These are phyloP conservation scores for Suillus occidentalis DNA, from an alignment of 768 basidiomycete genomes.

Conservation along the genomic window DNA sequence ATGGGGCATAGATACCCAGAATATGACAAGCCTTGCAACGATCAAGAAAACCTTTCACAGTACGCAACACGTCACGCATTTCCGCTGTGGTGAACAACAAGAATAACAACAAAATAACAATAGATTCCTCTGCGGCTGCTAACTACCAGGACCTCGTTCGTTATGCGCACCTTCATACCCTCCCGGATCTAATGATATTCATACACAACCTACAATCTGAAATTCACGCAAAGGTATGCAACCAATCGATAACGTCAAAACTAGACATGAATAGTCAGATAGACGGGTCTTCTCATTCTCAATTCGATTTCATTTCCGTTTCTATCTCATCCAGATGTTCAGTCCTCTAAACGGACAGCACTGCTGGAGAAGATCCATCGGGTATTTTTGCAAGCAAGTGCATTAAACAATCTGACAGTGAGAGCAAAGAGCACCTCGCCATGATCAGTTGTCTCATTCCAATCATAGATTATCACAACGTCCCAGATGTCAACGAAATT, in stretches of 20 bases:
- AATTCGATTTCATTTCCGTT: conserved; percentile 71
- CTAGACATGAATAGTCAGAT: not conserved
- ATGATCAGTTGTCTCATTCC: conserved; percentile 10
- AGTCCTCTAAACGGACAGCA: conserved; percentile 37
- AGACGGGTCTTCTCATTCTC: conserved; percentile 64
- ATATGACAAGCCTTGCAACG: conserved; percentile 41
- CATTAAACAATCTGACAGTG: conserved; percentile 52
- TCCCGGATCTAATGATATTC: conserved; percentile 59
- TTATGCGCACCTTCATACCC: conserved; percentile 38
- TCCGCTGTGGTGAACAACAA: not conserved
- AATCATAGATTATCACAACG: conserved; percentile 51
- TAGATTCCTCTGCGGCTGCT: conserved; percentile 47
- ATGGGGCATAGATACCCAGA: conserved; percentile 44
- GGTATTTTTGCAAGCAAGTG: conserved; percentile 48
- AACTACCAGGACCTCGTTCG: conserved; percentile 22
- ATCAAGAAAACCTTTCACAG: conserved; percentile 29
- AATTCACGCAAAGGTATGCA: conserved; percentile 49
- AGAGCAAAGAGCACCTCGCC: conserved; percentile 12
- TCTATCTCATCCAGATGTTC: conserved; percentile 46
- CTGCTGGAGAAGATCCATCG: conserved; percentile 56
- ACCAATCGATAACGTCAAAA: conserved; percentile 5
- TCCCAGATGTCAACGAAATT: conserved; percentile 73
- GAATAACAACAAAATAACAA: not conserved
- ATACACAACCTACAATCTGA: conserved; percentile 52
- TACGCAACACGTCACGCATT: conserved; percentile 6